Percentiles rank a stretch among this genome's conserved stretches.
Conservation (phyloP, 2,329 filamentous ascomycete species). For the Leptographium procerum region DNA sequence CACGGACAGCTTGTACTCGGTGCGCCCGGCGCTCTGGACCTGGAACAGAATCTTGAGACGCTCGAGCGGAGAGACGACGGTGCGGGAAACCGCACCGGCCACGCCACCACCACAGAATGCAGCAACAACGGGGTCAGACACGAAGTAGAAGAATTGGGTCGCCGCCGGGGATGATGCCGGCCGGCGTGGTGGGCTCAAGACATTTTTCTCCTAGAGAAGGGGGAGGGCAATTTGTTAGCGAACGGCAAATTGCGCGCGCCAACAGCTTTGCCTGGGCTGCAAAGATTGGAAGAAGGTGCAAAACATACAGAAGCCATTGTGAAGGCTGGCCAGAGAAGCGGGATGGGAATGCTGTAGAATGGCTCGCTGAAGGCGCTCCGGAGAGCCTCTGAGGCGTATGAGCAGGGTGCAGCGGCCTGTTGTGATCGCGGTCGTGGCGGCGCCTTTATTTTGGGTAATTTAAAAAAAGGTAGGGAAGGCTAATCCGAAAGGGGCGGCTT, state of each 20-base stretch:
- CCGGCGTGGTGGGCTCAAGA: slow-evolving; percentile 7
- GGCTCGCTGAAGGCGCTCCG: neutral
- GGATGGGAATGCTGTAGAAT: neutral
- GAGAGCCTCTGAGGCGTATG: neutral
- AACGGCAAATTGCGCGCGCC: neutral
- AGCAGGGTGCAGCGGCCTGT: neutral
- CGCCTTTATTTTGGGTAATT: neutral
- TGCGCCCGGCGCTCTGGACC: slow-evolving; percentile 78
- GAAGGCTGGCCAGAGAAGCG: neutral
- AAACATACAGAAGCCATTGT: slow-evolving; percentile 2
- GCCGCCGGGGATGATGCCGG: slow-evolving; percentile 13
- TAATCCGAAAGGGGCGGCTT: neutral
- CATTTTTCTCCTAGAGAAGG: slow-evolving; percentile 1
- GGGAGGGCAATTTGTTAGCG: neutral
- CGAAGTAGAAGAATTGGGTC: slow-evolving; percentile 30
- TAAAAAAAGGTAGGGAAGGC: neutral
- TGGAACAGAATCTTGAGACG: slow-evolving; percentile 97
- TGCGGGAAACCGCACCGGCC: slow-evolving; percentile 92
- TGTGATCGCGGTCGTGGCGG: neutral
- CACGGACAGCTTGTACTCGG: slow-evolving; percentile 89
- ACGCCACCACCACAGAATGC: slow-evolving; percentile 92
- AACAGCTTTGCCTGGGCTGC: neutral
- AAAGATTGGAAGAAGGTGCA: no score
- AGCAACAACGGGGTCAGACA: slow-evolving; percentile 77
- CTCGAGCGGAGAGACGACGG: slow-evolving; percentile 91